phyloP scores from a whole-genome alignment of 768 basidiomycete genomes.

The Hypholoma fasciculare region DNA sequence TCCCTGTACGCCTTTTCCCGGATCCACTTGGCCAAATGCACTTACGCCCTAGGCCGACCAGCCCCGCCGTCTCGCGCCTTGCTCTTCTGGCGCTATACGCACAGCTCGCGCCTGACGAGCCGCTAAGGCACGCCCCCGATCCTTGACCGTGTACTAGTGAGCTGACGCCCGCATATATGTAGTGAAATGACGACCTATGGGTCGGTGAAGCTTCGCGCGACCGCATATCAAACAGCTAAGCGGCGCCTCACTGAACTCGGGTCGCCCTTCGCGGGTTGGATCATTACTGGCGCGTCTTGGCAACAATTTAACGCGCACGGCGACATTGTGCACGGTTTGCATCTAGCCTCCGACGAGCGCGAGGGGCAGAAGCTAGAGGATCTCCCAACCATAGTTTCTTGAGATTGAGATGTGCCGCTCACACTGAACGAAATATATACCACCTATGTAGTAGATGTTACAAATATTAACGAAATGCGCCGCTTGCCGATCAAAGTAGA shows the following conservation, averaged over 20 bases:
- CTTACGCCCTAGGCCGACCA: slow-evolving; percentile 4
- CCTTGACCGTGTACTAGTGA: not conserved
- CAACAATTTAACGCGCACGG: slow-evolving; percentile 44
- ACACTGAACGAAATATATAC: too few relatives aligned
- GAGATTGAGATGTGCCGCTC: too few relatives aligned
- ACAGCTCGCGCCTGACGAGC: not conserved
- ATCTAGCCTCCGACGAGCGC: not conserved
- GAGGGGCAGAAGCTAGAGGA: too few relatives aligned
- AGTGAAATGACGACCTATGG: slow-evolving; percentile 38
- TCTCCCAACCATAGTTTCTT: too few relatives aligned
- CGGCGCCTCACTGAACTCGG: slow-evolving; percentile 38
- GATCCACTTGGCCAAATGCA: not conserved
- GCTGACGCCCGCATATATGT: not conserved
- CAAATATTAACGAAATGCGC: too few relatives aligned
- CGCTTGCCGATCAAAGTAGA: too few relatives aligned
- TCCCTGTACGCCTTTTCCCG: slow-evolving; percentile 44
- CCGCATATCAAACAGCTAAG: slow-evolving; percentile 55
- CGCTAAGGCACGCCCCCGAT: not conserved
- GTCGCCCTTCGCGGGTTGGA: slow-evolving; percentile 64
- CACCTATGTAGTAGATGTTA: too few relatives aligned
- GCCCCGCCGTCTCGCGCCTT: slow-evolving; percentile 30
- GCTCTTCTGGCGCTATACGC: slow-evolving; percentile 51
- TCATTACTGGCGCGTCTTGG: slow-evolving; percentile 51
- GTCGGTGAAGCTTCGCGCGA: slow-evolving; percentile 39
- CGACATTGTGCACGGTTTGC: not conserved